These are phyloP conservation scores for Polygonum maritimum DNA, from an alignment of 148 eudicot species.

Conservation along the genomic window DNA sequence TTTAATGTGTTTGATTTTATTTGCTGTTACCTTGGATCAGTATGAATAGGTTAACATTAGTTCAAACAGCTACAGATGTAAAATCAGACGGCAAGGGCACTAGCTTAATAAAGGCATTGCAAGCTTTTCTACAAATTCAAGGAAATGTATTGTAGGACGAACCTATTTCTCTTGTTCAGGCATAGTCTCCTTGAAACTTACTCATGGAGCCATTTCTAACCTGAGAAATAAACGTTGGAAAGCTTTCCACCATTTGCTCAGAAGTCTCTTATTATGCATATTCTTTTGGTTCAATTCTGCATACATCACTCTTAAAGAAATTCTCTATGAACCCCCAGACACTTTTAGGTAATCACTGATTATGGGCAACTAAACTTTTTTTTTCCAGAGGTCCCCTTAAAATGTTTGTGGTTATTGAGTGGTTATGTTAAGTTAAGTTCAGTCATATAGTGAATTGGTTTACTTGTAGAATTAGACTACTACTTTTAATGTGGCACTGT, in stretches of 20 bases:
- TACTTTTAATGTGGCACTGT: background rate
- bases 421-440: background rate
- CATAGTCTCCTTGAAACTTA: background rate
- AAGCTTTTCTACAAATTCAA: background rate
- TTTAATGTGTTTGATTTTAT: background rate
- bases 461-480: background rate
- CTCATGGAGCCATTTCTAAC: background rate
- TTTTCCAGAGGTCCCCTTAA: background rate
- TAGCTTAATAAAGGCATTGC: background rate
- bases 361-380: background rate
- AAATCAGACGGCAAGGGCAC: background rate
- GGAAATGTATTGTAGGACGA: background rate
- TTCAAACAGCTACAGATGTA: background rate
- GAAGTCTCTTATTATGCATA: background rate
- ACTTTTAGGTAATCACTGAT: background rate
- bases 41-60: background rate
- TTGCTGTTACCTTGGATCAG: background rate
- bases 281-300: background rate
- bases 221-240: background rate
- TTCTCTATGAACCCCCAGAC: background rate
- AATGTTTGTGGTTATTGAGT: background rate
- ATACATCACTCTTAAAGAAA: background rate
- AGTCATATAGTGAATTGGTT: background rate
- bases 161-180: background rate
- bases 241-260: background rate